Evolutionary conservation across 345 rosid species (phyloP), one percentile per base, ranked within the genome.

Genomic region (Camelina sativa): DNA sequence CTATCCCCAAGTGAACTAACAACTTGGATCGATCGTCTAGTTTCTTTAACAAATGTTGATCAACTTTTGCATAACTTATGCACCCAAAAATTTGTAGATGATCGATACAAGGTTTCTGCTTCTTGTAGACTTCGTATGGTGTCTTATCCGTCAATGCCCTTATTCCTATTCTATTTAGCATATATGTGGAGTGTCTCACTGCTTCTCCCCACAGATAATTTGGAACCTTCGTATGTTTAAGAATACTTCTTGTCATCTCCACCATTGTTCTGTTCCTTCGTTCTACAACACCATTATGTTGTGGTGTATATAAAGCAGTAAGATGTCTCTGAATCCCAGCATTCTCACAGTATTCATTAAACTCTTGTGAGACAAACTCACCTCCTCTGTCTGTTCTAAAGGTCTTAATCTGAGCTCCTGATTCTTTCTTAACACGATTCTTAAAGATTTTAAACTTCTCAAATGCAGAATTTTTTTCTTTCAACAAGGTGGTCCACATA

Each of bases 391-490:
- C 12, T 1, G 20, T 56, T 15, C 20, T 15, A 11, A 30, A 56
- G 0, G 38, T 56, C 8, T 56, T 0, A 4, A 56, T 15, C 0
- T 1, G 2, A 0, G 2, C 2, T 8, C 17, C 20, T 30, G 61
- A 30, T 0, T 30, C 61, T 30, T 30, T 4, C 3, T 56, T 40
- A 0, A 30, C 40, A 0, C 8, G 0, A 0, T 0, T 7, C 5
- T 8, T 56, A 2, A 56, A 56, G 0, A 0, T 56, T 0, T 35
- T 58, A 1, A 58, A 58, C 0, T 58, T 58, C 0, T 34, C 6
- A 2, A 58, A 58, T 0, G 63, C 8, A 0, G 6, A 5, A 0
- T 44, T 16, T 0, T 58, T 58, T 0, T 58, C 63, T 2, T 58
- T 58, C 2, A 58, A 0, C 4, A 58, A 0, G 0, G 9, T 4